Base-by-base conservation (phyloP, 1,139 yeast species). In the Candida buenavistaensis region DNA sequence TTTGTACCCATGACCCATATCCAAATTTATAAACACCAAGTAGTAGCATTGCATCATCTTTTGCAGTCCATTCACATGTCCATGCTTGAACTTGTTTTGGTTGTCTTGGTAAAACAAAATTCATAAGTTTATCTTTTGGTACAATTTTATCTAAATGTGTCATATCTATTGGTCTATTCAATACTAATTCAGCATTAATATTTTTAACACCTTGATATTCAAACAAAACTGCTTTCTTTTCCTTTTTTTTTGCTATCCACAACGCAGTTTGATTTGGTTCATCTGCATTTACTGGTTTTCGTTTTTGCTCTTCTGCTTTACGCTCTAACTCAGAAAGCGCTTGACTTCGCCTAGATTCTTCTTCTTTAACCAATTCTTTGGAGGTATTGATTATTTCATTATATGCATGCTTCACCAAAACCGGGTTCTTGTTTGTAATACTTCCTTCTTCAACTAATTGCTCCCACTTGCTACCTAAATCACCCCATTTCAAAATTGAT, bases 21-120 rank as follows among this genome's bases (percentile, higher is more conserved):
- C 99, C 99, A 59, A 90, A 88, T 58, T 88, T 89, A 54, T 78
- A 76, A 21, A 92, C 85, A 45, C 99, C 99, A 27, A 85, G 78
- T 44, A 94, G 60, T 36, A 94, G 68, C 80, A 82, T 84, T 28
- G 89, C 84, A 58, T 94, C 99, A 54, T 94, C 96, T 26, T 70
- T 75, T 10, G 73, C 70, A 3, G 72, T 68, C 99, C 99, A 94
- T 24, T 78, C 80, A 52, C 96, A 87, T 38, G 79, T 75, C 99
- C 99, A 94, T 26, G 88, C 90, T 52, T 79, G 80, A 5, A 89
- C 97, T 16, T 82, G 80, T 61, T 90, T 90, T 12, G 95, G 87
- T 10, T 68, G 63, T 38, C 64, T 68, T 6, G 75, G 75, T 32
- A 90, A 70, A 35, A 66, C 72, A 55, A 85, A 86, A 16, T 61